Percentiles rank a stretch among this genome's conserved stretches.
These are phyloP conservation scores for Citrullus amarus DNA, from an alignment of 306 rosid genomes.

Conservation along the genomic window DNA sequence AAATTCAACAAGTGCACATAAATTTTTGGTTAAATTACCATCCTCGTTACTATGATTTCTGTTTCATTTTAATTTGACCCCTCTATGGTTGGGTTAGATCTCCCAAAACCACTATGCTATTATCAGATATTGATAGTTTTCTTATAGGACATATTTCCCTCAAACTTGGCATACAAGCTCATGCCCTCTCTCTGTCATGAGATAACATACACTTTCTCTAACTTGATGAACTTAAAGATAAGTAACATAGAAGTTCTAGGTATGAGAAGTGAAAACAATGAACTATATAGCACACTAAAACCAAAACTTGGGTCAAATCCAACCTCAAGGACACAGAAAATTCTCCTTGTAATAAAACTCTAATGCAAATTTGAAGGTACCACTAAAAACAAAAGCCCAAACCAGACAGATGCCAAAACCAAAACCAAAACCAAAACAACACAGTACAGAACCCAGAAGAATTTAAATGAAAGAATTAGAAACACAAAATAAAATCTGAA, in stretches of 20 bases:
- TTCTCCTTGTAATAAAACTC: background rate
- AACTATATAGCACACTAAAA: background rate
- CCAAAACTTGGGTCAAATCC: background rate
- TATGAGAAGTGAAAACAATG: background rate
- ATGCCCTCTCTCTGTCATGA: background rate
- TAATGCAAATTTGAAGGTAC: background rate
- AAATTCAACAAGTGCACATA: background rate
- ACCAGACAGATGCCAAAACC: conserved; percentile 1
- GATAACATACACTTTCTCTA: background rate
- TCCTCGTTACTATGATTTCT: background rate
- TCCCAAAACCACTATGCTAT: background rate
- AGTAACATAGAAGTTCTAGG: background rate
- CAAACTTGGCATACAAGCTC: background rate
- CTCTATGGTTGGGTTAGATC: background rate
- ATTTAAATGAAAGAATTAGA: background rate
- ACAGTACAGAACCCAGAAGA: conserved; percentile 16
- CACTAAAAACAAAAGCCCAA: conserved; percentile 7
- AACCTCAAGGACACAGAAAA: background rate
- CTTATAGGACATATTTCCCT: background rate
- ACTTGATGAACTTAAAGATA: background rate
- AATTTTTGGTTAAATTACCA: background rate
- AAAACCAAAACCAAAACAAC: background rate
- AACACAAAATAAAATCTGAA: background rate
- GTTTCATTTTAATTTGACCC: background rate
- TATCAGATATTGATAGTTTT: background rate